Base-by-base conservation (phyloP, 306 rosid genomes). In the Parietaria judaica region DNA sequence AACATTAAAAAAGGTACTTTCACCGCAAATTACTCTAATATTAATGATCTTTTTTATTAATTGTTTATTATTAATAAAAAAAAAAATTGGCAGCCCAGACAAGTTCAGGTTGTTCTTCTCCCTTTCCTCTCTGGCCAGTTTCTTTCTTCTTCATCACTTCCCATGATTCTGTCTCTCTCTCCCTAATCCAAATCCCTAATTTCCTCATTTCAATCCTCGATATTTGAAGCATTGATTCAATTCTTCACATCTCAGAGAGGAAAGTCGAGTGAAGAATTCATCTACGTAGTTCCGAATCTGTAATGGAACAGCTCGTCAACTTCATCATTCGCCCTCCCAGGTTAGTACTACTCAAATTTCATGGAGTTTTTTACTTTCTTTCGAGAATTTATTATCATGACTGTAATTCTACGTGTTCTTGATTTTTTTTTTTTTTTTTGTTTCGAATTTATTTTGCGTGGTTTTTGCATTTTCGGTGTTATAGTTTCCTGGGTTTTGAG, bases 261-360 rank as follows among this genome's bases (percentile, higher is more conserved):
- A 54, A 23, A 37, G 14, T 15, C 14, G 14, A 36, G 61, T 45
- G 38, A 57, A 61, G 57, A 36, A n/a, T 10, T 36, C 57, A 14
- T 51, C 57, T 50, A n/a, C 60, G 6, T 64, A 47, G 43, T 37
- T 70, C 77, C 77, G 62, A 77, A 78, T 68, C 74, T 37, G 45
- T 41, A 53, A 74, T 81, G 87, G 87, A 82, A 62, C 87, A 76
- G 71, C 87, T 82, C 41, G 75, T 82, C 71, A 82, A 79, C 84
- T 82, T 82, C 69, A 78, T 82, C 36, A 82, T 82, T 64, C 81
- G 87, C 46, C 87, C 87, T 46, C 87, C 87, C 47, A 78, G 87
- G 87, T 82, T 23, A 23, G 31, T 23, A 51, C 47, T 34, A 34
- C 23, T 56, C 11, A 13, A 56, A 9, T 11, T 39, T 44, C 45